Evolutionary conservation across 305 asterid species (phyloP).

Genomic region (Fraxinus sp.): DNA sequence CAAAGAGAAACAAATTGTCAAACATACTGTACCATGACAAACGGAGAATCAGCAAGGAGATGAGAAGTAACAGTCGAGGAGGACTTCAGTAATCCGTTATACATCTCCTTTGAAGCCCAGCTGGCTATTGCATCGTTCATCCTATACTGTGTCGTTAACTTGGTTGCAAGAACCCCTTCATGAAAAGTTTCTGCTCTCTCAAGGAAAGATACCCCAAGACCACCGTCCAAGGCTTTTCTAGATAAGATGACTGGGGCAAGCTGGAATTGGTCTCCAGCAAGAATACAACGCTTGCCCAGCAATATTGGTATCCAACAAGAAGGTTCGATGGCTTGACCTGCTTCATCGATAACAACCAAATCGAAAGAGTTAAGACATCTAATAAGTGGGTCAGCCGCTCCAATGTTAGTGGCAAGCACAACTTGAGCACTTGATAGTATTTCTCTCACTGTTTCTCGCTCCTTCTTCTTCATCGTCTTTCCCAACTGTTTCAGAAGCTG

Average conservation of each 20-base stretch:
- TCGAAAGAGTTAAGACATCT: slow-evolving; percentile 72
- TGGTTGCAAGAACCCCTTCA: slow-evolving; percentile 65
- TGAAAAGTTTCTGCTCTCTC: slow-evolving; percentile 80
- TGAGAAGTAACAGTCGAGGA: slow-evolving; percentile 73
- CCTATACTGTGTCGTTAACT: slow-evolving; percentile 70
- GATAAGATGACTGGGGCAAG: slow-evolving; percentile 96
- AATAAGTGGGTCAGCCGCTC: slow-evolving; percentile 93
- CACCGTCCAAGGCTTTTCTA: slow-evolving; percentile 89
- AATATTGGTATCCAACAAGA: slow-evolving; percentile 95
- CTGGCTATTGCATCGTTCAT: slow-evolving; percentile 91
- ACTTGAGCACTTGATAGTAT: slow-evolving; percentile 75
- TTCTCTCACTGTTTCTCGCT: slow-evolving; percentile 87
- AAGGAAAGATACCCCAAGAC: slow-evolving; percentile 78
- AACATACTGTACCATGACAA: slow-evolving; percentile 63
- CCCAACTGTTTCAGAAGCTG: slow-evolving; percentile 96
- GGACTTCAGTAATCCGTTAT: slow-evolving; percentile 69
- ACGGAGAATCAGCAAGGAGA: slow-evolving; percentile 89
- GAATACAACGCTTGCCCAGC: slow-evolving; percentile 89
- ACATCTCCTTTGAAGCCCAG: slow-evolving; percentile 99
- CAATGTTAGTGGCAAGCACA: slow-evolving; percentile 90
- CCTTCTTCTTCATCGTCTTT: slow-evolving; percentile 87
- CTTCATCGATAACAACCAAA: slow-evolving; percentile 92
- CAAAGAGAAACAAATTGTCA: slow-evolving; percentile 11
- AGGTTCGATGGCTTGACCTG: slow-evolving; percentile 96
- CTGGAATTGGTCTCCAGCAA: slow-evolving; percentile 93